Percentiles rank a stretch among this genome's conserved stretches.
These are phyloP conservation scores for Takakia lepidozioides DNA, from an alignment of 225 moss, liverwort and hornwort species.

Conservation along the genomic window DNA sequence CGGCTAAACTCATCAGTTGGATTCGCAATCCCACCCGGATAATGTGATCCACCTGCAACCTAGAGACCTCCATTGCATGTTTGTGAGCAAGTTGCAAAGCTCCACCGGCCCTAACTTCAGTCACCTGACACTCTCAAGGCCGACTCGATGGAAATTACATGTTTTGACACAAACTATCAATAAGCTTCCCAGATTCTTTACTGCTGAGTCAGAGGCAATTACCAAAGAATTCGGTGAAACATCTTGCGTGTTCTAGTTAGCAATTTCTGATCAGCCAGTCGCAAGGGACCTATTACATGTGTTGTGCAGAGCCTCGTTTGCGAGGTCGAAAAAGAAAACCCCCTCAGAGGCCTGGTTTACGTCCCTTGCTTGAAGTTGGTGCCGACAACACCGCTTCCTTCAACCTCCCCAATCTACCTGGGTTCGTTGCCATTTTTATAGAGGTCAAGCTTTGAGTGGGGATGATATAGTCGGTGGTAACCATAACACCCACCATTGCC, in stretches of 20 bases:
- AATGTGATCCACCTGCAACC: constrained; percentile 83
- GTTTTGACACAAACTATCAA: constrained; percentile 78
- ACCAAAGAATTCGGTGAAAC: constrained; percentile 83
- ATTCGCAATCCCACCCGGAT: constrained; percentile 87
- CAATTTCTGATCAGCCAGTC: constrained; percentile 68
- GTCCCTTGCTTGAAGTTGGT: too few relatives aligned
- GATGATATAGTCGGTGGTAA: too few relatives aligned
- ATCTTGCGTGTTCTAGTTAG: constrained; percentile 69
- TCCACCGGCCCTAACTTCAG: constrained; percentile 75
- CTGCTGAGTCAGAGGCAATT: constrained; percentile 86
- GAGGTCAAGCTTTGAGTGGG: too few relatives aligned
- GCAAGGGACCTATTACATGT: constrained; percentile 83
- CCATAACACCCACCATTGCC: too few relatives aligned
- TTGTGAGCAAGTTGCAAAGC: constrained; percentile 83
- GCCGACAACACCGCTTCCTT: too few relatives aligned
- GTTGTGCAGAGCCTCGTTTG: constrained; percentile 64
- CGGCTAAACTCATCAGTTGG: constrained; percentile 95
- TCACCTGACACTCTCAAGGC: constrained; percentile 90
- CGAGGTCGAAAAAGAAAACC: constrained; percentile 47
- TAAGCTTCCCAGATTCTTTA: constrained; percentile 94
- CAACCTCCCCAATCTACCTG: too few relatives aligned
- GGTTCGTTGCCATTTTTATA: too few relatives aligned
- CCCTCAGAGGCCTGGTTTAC: too few relatives aligned
- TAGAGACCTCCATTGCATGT: constrained; percentile 85
- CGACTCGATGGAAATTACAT: constrained; percentile 77